Percentiles rank a stretch among this genome's conserved stretches.
Evolutionary conservation across 1,284 basidiomycete genomes (phyloP).

Genomic region (Papiliotrema fonsecae): DNA sequence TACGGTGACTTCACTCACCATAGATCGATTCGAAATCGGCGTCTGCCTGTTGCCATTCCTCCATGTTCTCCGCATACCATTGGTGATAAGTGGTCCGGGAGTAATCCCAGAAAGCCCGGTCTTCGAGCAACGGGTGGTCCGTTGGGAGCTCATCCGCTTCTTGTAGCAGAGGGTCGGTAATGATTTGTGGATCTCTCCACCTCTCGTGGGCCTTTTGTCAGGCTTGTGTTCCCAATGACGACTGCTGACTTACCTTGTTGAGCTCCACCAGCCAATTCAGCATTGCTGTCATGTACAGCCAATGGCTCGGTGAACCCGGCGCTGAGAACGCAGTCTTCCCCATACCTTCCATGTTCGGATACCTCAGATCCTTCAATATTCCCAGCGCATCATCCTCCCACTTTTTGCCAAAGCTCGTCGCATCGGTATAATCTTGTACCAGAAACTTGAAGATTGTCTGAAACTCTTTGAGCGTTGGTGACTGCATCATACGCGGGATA

Average conservation of each 20-base stretch:
- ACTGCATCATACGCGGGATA: slow-evolving; percentile 59
- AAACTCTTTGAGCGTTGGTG: slow-evolving; percentile 76
- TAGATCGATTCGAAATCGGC: slow-evolving; percentile 67
- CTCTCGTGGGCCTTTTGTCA: slow-evolving; percentile 48
- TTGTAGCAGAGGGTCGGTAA: slow-evolving; percentile 60
- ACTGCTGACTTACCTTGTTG: slow-evolving; percentile 54
- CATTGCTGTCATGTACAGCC: slow-evolving; percentile 74
- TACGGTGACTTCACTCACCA: slow-evolving; percentile 46
- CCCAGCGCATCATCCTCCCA: slow-evolving; percentile 73
- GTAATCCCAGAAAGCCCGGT: slow-evolving; percentile 70
- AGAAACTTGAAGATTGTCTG: slow-evolving; percentile 73
- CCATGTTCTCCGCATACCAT: slow-evolving; percentile 63
- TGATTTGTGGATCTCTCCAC: slow-evolving; percentile 62
- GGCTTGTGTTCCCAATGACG: neutral
- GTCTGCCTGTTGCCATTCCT: slow-evolving; percentile 67
- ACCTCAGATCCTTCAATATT: slow-evolving; percentile 66
- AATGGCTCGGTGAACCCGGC: slow-evolving; percentile 75
- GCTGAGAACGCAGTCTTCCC: slow-evolving; percentile 78
- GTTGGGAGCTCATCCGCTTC: slow-evolving; percentile 30
- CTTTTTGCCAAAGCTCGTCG: slow-evolving; percentile 54
- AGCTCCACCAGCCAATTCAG: slow-evolving; percentile 81
- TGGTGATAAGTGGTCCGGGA: slow-evolving; percentile 62
- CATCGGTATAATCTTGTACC: slow-evolving; percentile 61
- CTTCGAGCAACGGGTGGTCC: slow-evolving; percentile 52
- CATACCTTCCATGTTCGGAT: slow-evolving; percentile 67